These are phyloP conservation scores for Eutrema heterophyllum DNA, from an alignment of 345 rosid genomes.

Conservation along the genomic window DNA sequence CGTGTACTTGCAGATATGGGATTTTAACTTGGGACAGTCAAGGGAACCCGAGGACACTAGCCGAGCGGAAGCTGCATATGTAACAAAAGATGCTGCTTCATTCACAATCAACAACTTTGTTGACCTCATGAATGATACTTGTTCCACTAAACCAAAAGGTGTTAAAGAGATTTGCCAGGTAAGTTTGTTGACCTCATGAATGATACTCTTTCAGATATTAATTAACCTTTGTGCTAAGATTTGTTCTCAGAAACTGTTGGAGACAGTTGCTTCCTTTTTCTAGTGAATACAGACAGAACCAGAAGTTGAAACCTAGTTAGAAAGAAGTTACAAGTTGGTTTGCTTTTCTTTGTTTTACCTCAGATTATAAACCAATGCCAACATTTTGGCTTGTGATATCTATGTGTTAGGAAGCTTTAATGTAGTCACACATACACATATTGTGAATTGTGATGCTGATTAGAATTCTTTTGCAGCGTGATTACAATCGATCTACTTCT, in stretches of 20 bases:
- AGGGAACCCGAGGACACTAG: constrained; percentile 46
- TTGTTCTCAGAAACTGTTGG: neutral
- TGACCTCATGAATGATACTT: constrained; percentile 43
- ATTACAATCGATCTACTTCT: constrained; percentile 35
- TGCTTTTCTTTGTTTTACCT: neutral
- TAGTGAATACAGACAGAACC: neutral
- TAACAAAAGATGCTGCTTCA: constrained; percentile 31
- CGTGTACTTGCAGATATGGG: constrained; percentile 71
- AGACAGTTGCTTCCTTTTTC: neutral
- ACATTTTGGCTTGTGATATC: neutral
- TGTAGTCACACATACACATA: neutral
- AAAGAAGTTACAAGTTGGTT: neutral
- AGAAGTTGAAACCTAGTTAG: neutral
- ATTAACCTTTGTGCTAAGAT: neutral
- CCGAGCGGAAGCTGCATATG: constrained; percentile 41
- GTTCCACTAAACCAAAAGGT: constrained; percentile 35
- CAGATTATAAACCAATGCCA: neutral
- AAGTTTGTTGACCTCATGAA: neutral
- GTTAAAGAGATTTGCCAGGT: constrained; percentile 43
- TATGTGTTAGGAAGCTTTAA: neutral
- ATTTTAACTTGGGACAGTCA: constrained; percentile 61
- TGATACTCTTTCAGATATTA: no score
- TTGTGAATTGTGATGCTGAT: neutral
- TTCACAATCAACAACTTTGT: constrained; percentile 48
- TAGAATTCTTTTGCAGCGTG: constrained; percentile 41